phyloP scores from a whole-genome alignment of 192 early-diverging fungal species.

The Obelidium mucronatum region DNA sequence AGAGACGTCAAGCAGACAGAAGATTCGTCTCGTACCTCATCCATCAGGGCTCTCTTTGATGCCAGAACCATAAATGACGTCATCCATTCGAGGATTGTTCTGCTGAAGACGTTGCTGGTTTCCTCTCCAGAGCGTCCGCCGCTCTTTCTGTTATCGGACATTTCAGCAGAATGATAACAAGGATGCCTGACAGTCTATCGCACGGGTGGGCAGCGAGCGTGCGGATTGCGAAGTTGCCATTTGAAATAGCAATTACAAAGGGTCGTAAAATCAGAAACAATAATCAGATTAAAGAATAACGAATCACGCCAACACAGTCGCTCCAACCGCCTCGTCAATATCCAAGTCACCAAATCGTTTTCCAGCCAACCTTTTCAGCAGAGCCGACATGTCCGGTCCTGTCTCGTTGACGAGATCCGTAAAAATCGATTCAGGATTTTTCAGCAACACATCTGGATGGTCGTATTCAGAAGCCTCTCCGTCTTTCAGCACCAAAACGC shows the following conservation, averaged over 20 bases:
- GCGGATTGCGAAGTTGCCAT: no score
- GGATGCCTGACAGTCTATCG: no score
- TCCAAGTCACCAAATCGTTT: conserved; percentile 1
- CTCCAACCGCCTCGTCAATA: not conserved
- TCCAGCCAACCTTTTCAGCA: conserved; percentile 60
- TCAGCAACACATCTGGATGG: conserved; percentile 21
- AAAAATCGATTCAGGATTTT: conserved; percentile 45
- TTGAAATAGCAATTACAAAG: no score
- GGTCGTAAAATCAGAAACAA: no score
- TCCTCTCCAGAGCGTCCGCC: not conserved
- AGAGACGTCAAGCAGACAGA: no score
- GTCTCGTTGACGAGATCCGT: conserved; percentile 51
- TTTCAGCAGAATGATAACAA: no score
- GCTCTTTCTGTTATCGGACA: no score
- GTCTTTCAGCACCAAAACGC: conserved; percentile 74
- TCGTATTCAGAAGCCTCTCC: conserved; percentile 80
- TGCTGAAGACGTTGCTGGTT: not conserved
- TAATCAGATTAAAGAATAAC: no score
- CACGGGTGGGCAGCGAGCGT: no score
- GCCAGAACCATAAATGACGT: conserved; percentile 9
- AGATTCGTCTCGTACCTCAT: not conserved
- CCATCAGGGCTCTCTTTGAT: not conserved
- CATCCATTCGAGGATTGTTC: not conserved
- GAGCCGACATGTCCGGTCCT: conserved; percentile 60
- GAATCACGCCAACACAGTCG: no score